Evolutionary conservation across 345 rosid genomes (phyloP).

Genomic region (Salix suchowensis): DNA sequence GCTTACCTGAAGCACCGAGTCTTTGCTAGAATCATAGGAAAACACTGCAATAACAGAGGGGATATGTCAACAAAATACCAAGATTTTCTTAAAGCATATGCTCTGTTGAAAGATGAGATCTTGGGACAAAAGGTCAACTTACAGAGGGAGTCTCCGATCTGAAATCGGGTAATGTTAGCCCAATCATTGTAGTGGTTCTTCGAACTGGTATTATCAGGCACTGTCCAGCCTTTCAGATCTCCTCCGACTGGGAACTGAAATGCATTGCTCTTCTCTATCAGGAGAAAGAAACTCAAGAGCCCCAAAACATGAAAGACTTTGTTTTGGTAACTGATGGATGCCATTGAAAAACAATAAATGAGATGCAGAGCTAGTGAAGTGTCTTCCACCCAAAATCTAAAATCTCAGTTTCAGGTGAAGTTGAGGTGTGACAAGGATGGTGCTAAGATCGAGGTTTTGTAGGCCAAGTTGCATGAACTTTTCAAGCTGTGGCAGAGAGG

Average conservation of each 20-base stretch:
- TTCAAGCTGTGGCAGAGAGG: conserved; percentile 52
- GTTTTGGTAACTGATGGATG: conserved; percentile 16
- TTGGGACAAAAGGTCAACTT: conserved; percentile 16
- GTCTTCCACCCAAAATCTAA: neutral
- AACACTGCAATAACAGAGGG: conserved; percentile 44
- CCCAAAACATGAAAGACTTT: conserved; percentile 26
- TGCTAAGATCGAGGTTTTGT: conserved; percentile 39
- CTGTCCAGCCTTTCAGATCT: conserved; percentile 59
- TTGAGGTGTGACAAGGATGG: conserved; percentile 18
- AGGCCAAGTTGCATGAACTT: conserved; percentile 38
- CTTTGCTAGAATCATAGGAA: conserved; percentile 43
- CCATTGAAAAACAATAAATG: conserved; percentile 13
- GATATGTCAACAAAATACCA: too few species aligned
- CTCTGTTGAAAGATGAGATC: neutral
- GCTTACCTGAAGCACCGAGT: conserved; percentile 68
- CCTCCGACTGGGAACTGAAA: conserved; percentile 63
- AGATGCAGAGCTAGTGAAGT: neutral
- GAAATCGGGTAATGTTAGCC: conserved; percentile 77
- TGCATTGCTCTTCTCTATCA: conserved; percentile 43
- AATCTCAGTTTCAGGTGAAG: conserved; percentile 1
- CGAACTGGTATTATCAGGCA: conserved; percentile 32
- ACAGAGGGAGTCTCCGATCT: conserved; percentile 73
- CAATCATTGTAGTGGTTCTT: conserved; percentile 44
- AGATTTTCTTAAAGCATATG: too few species aligned
- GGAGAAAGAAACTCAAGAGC: conserved; percentile 34